Base-by-base conservation (phyloP, 192 early-diverging fungal genomes). In the Umbelopsis sp. region DNA sequence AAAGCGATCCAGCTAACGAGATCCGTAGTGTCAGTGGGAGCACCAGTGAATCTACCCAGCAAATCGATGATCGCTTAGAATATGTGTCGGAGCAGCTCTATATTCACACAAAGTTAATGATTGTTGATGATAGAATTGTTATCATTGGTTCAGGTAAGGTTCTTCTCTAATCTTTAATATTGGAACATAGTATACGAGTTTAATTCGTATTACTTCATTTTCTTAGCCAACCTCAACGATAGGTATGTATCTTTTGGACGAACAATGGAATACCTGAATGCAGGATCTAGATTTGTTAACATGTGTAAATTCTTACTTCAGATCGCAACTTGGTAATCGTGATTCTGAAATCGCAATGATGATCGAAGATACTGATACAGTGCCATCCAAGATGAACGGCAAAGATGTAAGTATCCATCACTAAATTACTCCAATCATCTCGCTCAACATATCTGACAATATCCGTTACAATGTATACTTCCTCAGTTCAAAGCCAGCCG, bases 331-430 rank as follows among this genome's bases (percentile, higher is more conserved):
- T 36, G 94, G 94, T 4, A 88, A 90, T 73, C 90, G 92, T 49
- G 94, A 94, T 77, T 92, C 91, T n/a, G 94, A 96, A 81, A 88
- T 96, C 52, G 93, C 94, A 36, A 90, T 92, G 80, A 71, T 94
- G 17, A 87, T 96, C 17, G 90, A 92, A 71, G 94, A 96, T 75
- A 90, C 89, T 3, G 83, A 90, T 29, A 82, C 82, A 20, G 80
- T 96, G 26, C 70, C 79, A 2, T 87, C 90, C 0, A 79, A 78
- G 16, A 94, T 96, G 93, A 84, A 91, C 68, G 93, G 92, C 0
- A 73, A 86, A 22, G 79, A 85, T 14, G 81, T 83, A 71, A 70
- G 71, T 45, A 51, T 65, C 43, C 54, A n/a, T 8, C 21, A 45
- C 45, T 29, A 20, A 45, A 26, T 21, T 38, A 32, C 21, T 20